These are phyloP conservation scores for Bruguiera gymnorhiza DNA, from an alignment of 345 rosid genomes.

Conservation along the genomic window DNA sequence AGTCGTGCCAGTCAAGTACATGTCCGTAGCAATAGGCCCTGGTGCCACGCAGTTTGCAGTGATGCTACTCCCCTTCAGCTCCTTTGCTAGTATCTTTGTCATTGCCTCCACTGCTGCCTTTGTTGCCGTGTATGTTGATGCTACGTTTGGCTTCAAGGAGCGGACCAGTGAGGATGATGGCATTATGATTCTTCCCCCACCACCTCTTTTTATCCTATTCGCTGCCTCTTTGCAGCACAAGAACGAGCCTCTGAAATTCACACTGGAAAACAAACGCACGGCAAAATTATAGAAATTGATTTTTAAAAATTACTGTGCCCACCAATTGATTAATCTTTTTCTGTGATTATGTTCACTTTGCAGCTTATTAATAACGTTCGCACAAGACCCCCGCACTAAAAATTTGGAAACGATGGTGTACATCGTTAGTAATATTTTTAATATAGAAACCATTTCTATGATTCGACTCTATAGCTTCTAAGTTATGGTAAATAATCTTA, in stretches of 20 bases:
- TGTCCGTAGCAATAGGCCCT: slow-evolving; percentile 35
- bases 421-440: too few relatives aligned
- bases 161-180: slow-evolving; percentile 26
- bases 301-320: too few relatives aligned
- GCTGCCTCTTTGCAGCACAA: slow-evolving; percentile 36
- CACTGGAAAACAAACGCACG: slow-evolving; percentile 1
- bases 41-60: slow-evolving; percentile 39
- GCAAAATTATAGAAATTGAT: too few relatives aligned
- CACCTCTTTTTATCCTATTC: slow-evolving; percentile 17
- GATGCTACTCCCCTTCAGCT: slow-evolving; percentile 37
- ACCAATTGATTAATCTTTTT: too few relatives aligned
- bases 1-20: slow-evolving; percentile 25
- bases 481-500: too few relatives aligned
- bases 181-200: slow-evolving; percentile 31
- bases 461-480: too few relatives aligned
- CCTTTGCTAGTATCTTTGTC: slow-evolving; percentile 34
- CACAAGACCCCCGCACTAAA: too few relatives aligned
- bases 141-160: slow-evolving; percentile 17
- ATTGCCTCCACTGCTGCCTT: slow-evolving; percentile 38
- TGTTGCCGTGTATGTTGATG: slow-evolving; percentile 24
- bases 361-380: too few relatives aligned
- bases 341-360: too few relatives aligned
- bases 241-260: slow-evolving; percentile 34
- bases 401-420: too few relatives aligned
- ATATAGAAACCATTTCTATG: too few relatives aligned